Conservation (phyloP, 148 eudicot genomes). For the Arctostaphylos glauca region DNA sequence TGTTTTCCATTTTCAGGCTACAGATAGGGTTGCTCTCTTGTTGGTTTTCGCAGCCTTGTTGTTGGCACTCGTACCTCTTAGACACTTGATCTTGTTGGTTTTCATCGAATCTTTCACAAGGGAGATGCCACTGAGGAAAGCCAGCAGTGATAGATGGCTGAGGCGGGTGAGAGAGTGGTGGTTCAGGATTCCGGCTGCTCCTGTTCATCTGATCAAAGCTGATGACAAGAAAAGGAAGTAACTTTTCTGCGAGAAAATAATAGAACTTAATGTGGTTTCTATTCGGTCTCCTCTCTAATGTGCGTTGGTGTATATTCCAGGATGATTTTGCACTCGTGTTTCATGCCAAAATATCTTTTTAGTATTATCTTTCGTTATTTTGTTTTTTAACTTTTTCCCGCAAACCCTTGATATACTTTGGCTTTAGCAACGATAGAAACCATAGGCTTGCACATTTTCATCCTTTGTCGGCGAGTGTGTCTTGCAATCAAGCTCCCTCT, state of each 20-base stretch:
- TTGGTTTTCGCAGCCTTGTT: constrained; percentile 42
- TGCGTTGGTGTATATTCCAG: constrained; percentile 33
- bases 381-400: not conserved
- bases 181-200: constrained; percentile 84
- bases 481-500: not conserved
- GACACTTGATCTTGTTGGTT: constrained; percentile 33
- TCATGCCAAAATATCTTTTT: not conserved
- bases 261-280: not conserved
- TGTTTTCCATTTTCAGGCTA: constrained; percentile 51
- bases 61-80: constrained; percentile 49
- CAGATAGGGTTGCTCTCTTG: constrained; percentile 50
- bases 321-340: not conserved
- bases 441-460: not conserved
- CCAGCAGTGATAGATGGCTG: constrained; percentile 48
- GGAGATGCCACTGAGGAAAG: constrained; percentile 70
- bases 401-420: not conserved
- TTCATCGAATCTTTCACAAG: constrained; percentile 65
- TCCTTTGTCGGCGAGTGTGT: not conserved
- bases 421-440: not conserved
- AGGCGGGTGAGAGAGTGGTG: constrained; percentile 84
- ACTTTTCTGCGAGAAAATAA: not conserved
- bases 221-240: constrained; percentile 71
- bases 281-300: constrained; percentile 30
- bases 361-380: not conserved
- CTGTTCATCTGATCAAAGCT: constrained; percentile 60